Base-by-base conservation (phyloP, 1,284 basidiomycete species). In the Quambalaria eucalypti region DNA sequence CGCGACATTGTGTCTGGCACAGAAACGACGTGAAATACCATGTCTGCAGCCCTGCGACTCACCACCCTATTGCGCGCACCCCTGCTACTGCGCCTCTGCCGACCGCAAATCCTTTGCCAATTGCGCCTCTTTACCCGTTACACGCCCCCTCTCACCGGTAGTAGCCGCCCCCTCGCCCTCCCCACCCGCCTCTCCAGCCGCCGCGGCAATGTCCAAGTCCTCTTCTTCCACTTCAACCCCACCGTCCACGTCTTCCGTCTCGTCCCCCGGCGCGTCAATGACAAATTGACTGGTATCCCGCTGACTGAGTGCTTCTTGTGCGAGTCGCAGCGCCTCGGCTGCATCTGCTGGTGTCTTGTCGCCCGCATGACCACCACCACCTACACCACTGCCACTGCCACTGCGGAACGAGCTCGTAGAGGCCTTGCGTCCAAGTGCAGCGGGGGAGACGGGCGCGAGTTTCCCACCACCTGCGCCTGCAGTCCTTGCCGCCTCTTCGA, bases 181-280 rank as follows among this genome's bases (percentile, higher is more conserved):
- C 44, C 38, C 21, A 19, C 21, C 36, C 36, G 28, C 21, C n/a
- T n/a, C n/a, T n/a, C n/a, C 51, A 50, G 33, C 19, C n/a, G 19
- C 14, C 26, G 40, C 14, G n/a, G n/a, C n/a, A n/a, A n/a, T n/a
- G n/a, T n/a, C n/a, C 42, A 46, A 26, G 12, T 57, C 55, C 26
- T 28, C 54, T 10, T 57, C 55, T 8, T 25, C 53, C 23, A 21
- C 52, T 30, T 52, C 31, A 52, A 23, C 48, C 28, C 28, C 54
- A 12, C 54, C 54, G 8, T 36, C 38, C 19, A 25, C 38, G 19
- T 56, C 54, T 10, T 31, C 31, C 26, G 44, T 50, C 16, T 38
- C 56, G n/a, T 38, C 55, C 19, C 31, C 55, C 19, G 54, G 48
- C 23, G 56, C 54, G 28, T 56, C 54, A 39, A 56, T 56, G 51